Evolutionary conservation across 2,329 filamentous ascomycete species (phyloP).

Genomic region (Parastagonospora nodorum): DNA sequence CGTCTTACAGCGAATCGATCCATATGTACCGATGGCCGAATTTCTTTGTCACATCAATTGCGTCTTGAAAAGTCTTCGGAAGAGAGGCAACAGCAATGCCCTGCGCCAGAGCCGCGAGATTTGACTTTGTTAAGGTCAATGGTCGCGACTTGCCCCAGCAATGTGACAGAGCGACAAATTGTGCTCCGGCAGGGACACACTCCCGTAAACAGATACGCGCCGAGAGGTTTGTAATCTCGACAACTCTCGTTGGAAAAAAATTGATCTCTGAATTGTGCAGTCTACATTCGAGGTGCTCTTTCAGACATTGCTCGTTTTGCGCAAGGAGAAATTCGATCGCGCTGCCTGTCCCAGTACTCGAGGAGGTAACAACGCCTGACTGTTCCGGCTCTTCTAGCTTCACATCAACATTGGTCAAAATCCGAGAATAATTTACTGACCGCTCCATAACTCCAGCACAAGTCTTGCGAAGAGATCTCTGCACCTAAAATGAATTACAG

Average conservation of each 20-base stretch:
- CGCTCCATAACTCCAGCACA: too few species aligned
- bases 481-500: too few species aligned
- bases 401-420: too few species aligned
- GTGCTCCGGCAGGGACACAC: background rate
- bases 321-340: background rate
- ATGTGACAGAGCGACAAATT: background rate
- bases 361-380: too few species aligned
- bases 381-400: too few species aligned
- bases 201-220: background rate
- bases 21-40: conserved; percentile 25
- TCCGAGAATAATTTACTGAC: too few species aligned
- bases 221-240: background rate
- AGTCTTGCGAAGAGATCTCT: too few species aligned
- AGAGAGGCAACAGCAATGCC: conserved; percentile 14
- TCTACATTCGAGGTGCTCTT: background rate
- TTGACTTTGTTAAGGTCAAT: background rate
- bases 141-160: conserved; percentile 1
- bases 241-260: background rate
- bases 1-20: conserved; percentile 24
- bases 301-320: background rate
- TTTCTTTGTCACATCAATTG: conserved; percentile 17
- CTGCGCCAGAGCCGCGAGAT: background rate
- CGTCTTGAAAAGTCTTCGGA: conserved; percentile 27
- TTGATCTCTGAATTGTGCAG: background rate
- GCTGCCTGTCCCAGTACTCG: background rate